Evolutionary conservation across 108 stramenopile species (phyloP).

Genomic region (Seminavis robusta): DNA sequence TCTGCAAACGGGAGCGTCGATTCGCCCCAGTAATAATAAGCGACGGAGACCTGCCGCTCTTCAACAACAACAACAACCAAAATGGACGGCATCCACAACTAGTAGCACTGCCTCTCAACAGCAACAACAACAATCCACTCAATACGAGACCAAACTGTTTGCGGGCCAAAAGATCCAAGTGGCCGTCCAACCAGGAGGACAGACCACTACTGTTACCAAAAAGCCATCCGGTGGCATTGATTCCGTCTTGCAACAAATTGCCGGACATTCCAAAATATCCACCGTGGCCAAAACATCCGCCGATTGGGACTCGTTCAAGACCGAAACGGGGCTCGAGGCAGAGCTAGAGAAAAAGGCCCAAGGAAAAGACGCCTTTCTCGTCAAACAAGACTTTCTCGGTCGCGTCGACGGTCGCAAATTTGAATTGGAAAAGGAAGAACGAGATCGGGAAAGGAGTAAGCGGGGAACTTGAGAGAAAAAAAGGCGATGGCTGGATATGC

Average conservation of each 20-base stretch:
- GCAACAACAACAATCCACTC: no score
- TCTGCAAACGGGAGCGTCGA: neutral
- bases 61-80: constrained; percentile 6
- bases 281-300: constrained; percentile 81
- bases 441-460: constrained; percentile 64
- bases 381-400: constrained; percentile 84
- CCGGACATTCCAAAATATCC: constrained; percentile 62
- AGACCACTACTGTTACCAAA: neutral
- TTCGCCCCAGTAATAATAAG: neutral
- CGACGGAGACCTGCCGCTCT: neutral
- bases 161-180: neutral
- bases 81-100: neutral
- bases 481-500: no score
- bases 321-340: constrained; percentile 62
- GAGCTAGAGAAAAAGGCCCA: constrained; percentile 72
- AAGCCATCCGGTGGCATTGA: constrained; percentile 41
- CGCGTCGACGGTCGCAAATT: constrained; percentile 81
- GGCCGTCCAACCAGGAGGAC: neutral
- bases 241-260: constrained; percentile 55
- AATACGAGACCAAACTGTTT: no score
- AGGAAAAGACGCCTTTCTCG: constrained; percentile 80
- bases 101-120: constrained; percentile 5
- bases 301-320: constrained; percentile 92
- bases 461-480: no score
- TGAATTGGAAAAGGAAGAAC: constrained; percentile 73